These are phyloP conservation scores for Mesotaenium endlicherianum DNA, from an alignment of 139 green algal genomes.

Conservation along the genomic window DNA sequence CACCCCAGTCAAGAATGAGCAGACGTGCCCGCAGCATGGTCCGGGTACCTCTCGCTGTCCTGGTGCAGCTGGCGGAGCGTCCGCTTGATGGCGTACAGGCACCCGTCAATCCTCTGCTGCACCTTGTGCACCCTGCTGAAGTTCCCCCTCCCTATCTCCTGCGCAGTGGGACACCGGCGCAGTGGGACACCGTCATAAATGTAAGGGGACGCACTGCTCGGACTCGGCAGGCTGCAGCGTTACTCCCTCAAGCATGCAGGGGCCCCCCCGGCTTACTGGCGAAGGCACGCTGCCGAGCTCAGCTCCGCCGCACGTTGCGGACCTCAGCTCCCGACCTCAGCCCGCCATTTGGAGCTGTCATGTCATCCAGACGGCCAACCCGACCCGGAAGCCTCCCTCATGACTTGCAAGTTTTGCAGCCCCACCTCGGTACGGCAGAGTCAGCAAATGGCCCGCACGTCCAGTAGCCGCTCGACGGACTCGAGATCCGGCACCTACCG, in stretches of 20 bases:
- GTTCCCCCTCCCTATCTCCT: conserved; percentile 49
- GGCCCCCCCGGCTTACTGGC: neutral
- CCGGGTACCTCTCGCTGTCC: conserved; percentile 51
- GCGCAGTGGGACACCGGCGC: neutral
- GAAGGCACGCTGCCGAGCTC: neutral
- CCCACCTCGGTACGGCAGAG: too few relatives aligned
- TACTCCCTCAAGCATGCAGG: neutral
- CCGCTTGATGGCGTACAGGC: conserved; percentile 86
- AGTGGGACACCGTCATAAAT: neutral
- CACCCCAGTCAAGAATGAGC: too few relatives aligned
- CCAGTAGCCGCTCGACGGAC: too few relatives aligned
- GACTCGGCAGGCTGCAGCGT: neutral
- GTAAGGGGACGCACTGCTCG: neutral
- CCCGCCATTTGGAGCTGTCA: too few relatives aligned
- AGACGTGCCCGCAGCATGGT: too few relatives aligned
- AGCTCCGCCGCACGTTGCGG: neutral
- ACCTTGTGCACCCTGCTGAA: conserved; percentile 69
- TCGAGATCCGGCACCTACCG: too few relatives aligned
- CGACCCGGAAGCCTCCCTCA: too few relatives aligned
- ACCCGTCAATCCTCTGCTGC: conserved; percentile 74
- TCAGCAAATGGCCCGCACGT: too few relatives aligned
- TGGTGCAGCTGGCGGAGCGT: conserved; percentile 57
- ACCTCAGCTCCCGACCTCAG: neutral
- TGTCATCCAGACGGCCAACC: too few relatives aligned
- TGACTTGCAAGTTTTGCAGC: too few relatives aligned